phyloP scores from a whole-genome alignment of 768 basidiomycete species.

The Trametes cubensis region DNA sequence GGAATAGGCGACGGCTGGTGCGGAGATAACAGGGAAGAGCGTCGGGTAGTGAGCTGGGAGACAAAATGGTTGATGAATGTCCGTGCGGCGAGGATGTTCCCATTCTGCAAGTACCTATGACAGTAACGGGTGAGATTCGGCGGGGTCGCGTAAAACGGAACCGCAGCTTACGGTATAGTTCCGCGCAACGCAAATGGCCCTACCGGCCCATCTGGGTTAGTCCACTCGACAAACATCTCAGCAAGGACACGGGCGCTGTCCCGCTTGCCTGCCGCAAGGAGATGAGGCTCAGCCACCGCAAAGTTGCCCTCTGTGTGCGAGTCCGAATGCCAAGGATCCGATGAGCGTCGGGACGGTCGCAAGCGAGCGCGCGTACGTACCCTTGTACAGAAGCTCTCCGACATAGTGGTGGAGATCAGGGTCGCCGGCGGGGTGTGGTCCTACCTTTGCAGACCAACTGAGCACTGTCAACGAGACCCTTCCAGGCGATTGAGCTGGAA shows the following conservation, averaged over 20 bases:
- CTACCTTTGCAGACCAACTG: constrained; percentile 86
- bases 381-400: constrained; percentile 86
- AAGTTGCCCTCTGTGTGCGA: constrained; percentile 66
- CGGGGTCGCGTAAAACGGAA: background rate
- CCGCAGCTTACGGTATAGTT: constrained; percentile 70
- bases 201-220: constrained; percentile 48
- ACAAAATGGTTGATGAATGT: constrained; percentile 87
- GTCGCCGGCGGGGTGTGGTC: constrained; percentile 85
- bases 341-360: background rate
- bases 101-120: constrained; percentile 74
- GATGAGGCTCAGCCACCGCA: constrained; percentile 76
- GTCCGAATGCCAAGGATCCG: constrained; percentile 12
- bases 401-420: constrained; percentile 86
- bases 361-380: constrained; percentile 39
- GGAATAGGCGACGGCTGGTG: constrained; percentile 48
- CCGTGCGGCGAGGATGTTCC: constrained; percentile 90
- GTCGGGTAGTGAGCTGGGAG: constrained; percentile 56
- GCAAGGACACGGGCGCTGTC: constrained; percentile 88
- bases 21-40: constrained; percentile 45
- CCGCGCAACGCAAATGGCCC: constrained; percentile 86
- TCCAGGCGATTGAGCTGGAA: constrained; percentile 4
- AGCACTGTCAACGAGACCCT: constrained; percentile 15
- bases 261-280: constrained; percentile 83
- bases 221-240: constrained; percentile 86
- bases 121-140: constrained; percentile 9